Conservation (phyloP, 2,329 filamentous ascomycete genomes). For the Trichoderma citrinoviride region DNA sequence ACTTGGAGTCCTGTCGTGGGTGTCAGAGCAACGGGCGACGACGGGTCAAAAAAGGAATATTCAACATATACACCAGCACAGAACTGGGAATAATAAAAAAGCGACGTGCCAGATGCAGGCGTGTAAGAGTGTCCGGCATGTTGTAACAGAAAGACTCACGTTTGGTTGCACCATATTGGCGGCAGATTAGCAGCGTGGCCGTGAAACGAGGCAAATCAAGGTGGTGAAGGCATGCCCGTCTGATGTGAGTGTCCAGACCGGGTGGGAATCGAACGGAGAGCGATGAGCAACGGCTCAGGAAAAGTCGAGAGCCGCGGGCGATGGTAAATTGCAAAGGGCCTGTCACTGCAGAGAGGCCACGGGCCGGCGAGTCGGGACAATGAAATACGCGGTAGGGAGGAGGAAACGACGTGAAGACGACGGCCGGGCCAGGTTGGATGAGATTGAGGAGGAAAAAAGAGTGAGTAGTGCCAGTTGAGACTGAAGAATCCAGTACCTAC, state of each 20-base stretch:
- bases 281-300: slow-evolving; percentile 21
- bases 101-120: slow-evolving; percentile 5
- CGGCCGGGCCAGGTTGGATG: slow-evolving; percentile 32
- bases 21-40: slow-evolving; percentile 26
- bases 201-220: slow-evolving; percentile 34
- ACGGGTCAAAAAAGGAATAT: neutral
- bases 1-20: slow-evolving; percentile 36
- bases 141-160: slow-evolving; percentile 32
- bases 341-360: neutral
- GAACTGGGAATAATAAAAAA: neutral
- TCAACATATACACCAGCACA: neutral
- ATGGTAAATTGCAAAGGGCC: neutral
- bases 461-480: slow-evolving; percentile 30
- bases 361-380: slow-evolving; percentile 10
- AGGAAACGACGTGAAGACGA: slow-evolving; percentile 23
- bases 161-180: slow-evolving; percentile 42
- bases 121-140: slow-evolving; percentile 11
- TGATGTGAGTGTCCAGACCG: slow-evolving; percentile 15
- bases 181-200: slow-evolving; percentile 36
- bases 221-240: slow-evolving; percentile 32
- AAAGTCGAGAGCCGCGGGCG: neutral
- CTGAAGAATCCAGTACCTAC: slow-evolving; percentile 40
- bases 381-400: slow-evolving; percentile 28
- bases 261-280: slow-evolving; percentile 26
- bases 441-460: slow-evolving; percentile 31